Conservation (phyloP, 495 filamentous ascomycete genomes). For the Aspergillus kassunensis region DNA sequence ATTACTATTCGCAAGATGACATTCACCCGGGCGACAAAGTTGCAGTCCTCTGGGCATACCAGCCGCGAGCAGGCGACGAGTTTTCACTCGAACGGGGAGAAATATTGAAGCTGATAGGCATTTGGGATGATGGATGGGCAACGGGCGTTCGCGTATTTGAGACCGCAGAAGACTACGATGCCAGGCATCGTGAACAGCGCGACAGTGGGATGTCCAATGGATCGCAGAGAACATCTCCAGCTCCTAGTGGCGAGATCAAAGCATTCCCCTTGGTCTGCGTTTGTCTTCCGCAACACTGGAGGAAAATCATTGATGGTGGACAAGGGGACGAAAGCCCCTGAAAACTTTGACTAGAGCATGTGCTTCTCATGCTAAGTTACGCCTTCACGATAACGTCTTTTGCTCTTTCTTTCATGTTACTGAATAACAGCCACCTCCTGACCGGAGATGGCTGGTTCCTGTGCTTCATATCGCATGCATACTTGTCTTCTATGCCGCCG, state of each 20-base stretch:
- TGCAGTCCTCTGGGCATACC: constrained; percentile 92
- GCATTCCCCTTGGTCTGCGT: constrained; percentile 98
- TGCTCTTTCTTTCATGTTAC: constrained; percentile 17
- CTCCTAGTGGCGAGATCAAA: constrained; percentile 82
- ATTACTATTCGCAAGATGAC: constrained; percentile 97
- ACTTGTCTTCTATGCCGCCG: not conserved
- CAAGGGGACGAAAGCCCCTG: constrained; percentile 37
- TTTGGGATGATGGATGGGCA: constrained; percentile 99
- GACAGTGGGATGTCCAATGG: constrained; percentile 92
- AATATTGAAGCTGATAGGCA: constrained; percentile 97
- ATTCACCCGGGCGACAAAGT: constrained; percentile 91
- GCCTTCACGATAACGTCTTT: constrained; percentile 42
- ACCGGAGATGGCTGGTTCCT: not conserved
- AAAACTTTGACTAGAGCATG: constrained; percentile 17
- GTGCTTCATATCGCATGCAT: not conserved
- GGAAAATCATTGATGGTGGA: constrained; percentile 85
- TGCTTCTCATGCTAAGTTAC: constrained; percentile 34
- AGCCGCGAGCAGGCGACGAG: constrained; percentile 89
- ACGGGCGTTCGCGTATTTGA: constrained; percentile 83
- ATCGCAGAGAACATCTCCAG: constrained; percentile 63
- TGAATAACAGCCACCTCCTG: not conserved
- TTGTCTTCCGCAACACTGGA: constrained; percentile 95
- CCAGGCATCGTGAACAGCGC: constrained; percentile 68
- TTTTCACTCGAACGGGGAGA: constrained; percentile 93
- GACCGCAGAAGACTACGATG: constrained; percentile 83